Conservation (phyloP, 2,329 filamentous ascomycete genomes). For the Aspergillus aculeatus region DNA sequence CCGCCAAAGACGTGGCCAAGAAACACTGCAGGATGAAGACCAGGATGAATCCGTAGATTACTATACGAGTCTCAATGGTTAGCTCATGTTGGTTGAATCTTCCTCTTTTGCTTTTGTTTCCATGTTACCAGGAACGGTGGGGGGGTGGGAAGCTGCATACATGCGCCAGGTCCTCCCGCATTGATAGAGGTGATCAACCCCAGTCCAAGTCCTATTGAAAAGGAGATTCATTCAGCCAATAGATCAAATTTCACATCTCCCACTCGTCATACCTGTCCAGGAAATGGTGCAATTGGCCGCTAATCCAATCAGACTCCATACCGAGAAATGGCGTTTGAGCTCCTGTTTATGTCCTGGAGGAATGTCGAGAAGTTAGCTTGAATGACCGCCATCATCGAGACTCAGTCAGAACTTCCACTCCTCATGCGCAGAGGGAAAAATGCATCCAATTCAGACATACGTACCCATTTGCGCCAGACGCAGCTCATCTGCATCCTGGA, state of each 20-base stretch:
- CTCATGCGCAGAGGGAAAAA: too few species aligned
- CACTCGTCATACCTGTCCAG: conserved; percentile 39
- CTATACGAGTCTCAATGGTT: conserved; percentile 20
- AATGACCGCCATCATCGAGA: too few species aligned
- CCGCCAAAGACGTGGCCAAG: conserved; percentile 47
- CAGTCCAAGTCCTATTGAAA: conserved; percentile 36
- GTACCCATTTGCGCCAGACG: conserved; percentile 48
- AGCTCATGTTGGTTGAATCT: background rate
- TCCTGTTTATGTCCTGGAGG: conserved; percentile 50
- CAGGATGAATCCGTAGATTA: conserved; percentile 54
- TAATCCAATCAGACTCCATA: conserved; percentile 50
- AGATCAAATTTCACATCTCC: background rate
- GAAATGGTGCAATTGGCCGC: conserved; percentile 53
- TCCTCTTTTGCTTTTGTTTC: background rate
- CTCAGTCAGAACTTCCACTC: too few species aligned
- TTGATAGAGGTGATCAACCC: conserved; percentile 49
- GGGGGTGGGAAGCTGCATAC: conserved; percentile 16
- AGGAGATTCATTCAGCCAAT: background rate
- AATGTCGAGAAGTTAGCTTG: background rate
- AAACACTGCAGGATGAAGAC: conserved; percentile 50
- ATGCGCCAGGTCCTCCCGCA: conserved; percentile 48
- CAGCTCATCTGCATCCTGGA: conserved; percentile 40
- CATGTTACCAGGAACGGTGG: background rate
- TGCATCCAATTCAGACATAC: conserved; percentile 22
- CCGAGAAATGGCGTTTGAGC: conserved; percentile 49